These are phyloP conservation scores for Rosa chinensis DNA, from an alignment of 306 rosid genomes.

Conservation along the genomic window DNA sequence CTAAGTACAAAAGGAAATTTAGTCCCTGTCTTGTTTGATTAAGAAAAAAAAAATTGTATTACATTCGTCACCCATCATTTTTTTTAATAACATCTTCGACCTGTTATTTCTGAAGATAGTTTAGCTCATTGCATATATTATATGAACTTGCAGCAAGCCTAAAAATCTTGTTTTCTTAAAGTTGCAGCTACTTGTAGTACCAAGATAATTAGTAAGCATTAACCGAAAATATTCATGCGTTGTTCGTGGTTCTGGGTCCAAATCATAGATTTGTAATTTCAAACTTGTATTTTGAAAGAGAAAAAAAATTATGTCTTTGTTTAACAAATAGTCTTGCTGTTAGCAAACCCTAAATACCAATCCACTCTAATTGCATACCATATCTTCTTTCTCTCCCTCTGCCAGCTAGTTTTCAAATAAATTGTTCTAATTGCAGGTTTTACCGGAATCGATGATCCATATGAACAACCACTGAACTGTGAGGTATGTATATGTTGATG, in stretches of 20 bases:
- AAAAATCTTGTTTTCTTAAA: neutral
- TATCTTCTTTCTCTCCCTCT: neutral
- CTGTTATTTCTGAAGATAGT: neutral
- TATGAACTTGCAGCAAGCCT: neutral
- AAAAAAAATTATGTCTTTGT: neutral
- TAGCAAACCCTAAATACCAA: neutral
- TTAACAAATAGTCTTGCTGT: neutral
- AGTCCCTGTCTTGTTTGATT: neutral
- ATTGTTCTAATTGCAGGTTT: slow-evolving; percentile 50
- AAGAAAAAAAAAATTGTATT: neutral
- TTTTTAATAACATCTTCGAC: neutral
- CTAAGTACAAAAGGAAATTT: neutral
- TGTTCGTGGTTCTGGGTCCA: neutral
- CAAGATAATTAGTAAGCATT: neutral
- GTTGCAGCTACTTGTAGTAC: neutral
- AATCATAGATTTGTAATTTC: neutral
- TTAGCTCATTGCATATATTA: neutral
- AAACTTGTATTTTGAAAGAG: neutral
- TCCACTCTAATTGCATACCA: slow-evolving; percentile 2
- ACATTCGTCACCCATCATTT: neutral
- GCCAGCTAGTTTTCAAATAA: neutral
- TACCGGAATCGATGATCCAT: slow-evolving; percentile 89
- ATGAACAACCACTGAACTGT: slow-evolving; percentile 70
- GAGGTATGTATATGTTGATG: slow-evolving; percentile 52
- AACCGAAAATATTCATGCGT: neutral